phyloP scores from a whole-genome alignment of 208 protist species.

The Novymonas esmeraldas region DNA sequence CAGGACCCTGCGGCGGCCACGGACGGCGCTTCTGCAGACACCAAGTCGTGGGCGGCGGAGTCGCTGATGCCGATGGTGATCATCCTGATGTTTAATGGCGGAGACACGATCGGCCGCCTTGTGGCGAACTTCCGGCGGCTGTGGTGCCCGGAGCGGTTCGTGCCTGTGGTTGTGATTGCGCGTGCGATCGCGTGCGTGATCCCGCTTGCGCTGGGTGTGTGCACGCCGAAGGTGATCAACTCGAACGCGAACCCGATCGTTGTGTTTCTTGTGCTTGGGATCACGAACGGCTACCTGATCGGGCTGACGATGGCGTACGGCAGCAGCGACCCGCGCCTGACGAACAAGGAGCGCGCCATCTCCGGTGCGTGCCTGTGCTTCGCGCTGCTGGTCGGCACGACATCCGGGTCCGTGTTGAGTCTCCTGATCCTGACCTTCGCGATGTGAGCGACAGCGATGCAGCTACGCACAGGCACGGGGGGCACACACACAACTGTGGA shows the following conservation, averaged over 20 bases:
- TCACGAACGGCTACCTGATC: constrained; percentile 45
- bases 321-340: constrained; percentile 36
- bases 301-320: constrained; percentile 44
- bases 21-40: background rate
- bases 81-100: constrained; percentile 44
- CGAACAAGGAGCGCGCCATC: constrained; percentile 30
- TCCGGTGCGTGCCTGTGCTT: constrained; percentile 40
- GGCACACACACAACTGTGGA: too few relatives aligned
- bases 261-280: constrained; percentile 38
- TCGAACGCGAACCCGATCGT: constrained; percentile 44
- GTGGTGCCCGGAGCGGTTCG: constrained; percentile 23
- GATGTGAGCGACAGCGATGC: too few relatives aligned
- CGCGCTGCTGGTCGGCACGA: constrained; percentile 32
- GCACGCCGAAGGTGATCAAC: constrained; percentile 38
- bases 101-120: constrained; percentile 33
- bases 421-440: constrained; percentile 37
- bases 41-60: constrained; percentile 28
- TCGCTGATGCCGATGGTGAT: constrained; percentile 44
- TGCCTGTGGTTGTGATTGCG: constrained; percentile 23
- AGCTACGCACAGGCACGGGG: too few relatives aligned
- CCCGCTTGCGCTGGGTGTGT: constrained; percentile 37
- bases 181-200: constrained; percentile 39
- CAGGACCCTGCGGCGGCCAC: background rate
- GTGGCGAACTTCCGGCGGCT: constrained; percentile 27
- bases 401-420: constrained; percentile 32